Evolutionary conservation across 331 rosid genomes (phyloP).

Genomic region (Prunus yedoensis): DNA sequence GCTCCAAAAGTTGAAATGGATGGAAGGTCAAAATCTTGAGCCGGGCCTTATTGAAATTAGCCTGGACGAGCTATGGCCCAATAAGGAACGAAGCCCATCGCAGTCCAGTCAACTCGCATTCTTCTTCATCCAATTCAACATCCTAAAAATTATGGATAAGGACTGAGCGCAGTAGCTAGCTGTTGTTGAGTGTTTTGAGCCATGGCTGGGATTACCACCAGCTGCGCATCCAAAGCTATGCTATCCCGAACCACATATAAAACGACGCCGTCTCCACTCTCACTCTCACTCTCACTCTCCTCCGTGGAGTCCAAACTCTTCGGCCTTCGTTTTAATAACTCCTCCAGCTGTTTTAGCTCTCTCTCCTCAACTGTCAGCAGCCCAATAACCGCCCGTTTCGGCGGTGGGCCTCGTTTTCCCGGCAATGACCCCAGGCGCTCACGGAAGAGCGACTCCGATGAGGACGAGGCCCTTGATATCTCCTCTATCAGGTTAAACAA

Average conservation of each 20-base stretch:
- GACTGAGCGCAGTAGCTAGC: not conserved
- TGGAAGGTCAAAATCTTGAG: not conserved
- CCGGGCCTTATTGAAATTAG: not conserved
- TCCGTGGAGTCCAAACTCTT: constrained; percentile 55
- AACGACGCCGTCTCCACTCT: constrained; percentile 23
- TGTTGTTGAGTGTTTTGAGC: constrained; percentile 2
- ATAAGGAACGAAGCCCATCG: not conserved
- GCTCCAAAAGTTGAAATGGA: too few relatives aligned
- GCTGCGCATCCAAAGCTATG: constrained; percentile 47
- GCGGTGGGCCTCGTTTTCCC: constrained; percentile 44
- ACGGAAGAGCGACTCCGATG: constrained; percentile 39
- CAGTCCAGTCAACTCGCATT: not conserved
- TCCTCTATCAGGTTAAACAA: constrained; percentile 48
- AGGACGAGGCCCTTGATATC: constrained; percentile 62
- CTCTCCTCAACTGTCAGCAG: constrained; percentile 25
- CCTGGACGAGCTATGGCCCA: not conserved
- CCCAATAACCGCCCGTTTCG: constrained; percentile 51
- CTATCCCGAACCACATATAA: constrained; percentile 22
- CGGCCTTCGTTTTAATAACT: constrained; percentile 39
- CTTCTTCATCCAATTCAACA: not conserved
- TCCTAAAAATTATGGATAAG: not conserved
- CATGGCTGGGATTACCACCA: constrained; percentile 80
- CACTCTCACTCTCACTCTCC: constrained; percentile 34
- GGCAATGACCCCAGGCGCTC: constrained; percentile 35
- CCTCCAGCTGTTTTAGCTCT: constrained; percentile 21